Base-by-base conservation (phyloP, 129 eudicot genomes). In the Flaveria brownii region DNA sequence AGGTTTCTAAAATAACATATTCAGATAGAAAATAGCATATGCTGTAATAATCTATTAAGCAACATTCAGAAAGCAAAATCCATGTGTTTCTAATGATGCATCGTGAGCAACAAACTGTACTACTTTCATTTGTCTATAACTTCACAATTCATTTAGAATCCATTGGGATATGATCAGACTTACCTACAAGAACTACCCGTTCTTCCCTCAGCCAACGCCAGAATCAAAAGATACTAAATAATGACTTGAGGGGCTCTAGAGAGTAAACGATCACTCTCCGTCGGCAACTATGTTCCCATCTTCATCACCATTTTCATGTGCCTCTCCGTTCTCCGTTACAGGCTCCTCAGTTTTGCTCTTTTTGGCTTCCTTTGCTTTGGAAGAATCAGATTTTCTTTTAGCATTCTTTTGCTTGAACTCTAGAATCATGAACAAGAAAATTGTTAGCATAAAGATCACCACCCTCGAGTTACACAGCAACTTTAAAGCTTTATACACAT, bases 281-380 rank as follows among this genome's bases (percentile, higher is more conserved):
- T 80, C 79, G 5, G 17, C 71, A 16, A 16, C 50, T 23, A 7
- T 51, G 25, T 46, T 46, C 51, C 50, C 50, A 30, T 74, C 70
- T 61, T 73, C 80, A 47, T 80, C 52, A n/a, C 30, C 74, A 33
- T 76, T 36, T 50, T 75, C 79, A 2, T 30, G 67, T 20, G 77
- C 59, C 9, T 60, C 79, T 64, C 36, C 72, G 13, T 75, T 64
- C 63, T 49, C 68, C 72, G 18, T 70, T 41, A 85, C 64, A 57
- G 82, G 39, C 73, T 89, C 92, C 56, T 92, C 86, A 30, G 78
- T 82, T 81, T 92, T 92, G 33, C 73, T 70, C 85, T 87, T 92
- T 83, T 87, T 84, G 9, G 87, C 78, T 82, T 87, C 96, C 82
- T 87, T 89, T 55, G 85, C 75, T 80, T 89, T 91, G 15, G 96